Base-by-base conservation (phyloP, 306 rosid genomes). In the Macrotyloma uniflorum region DNA sequence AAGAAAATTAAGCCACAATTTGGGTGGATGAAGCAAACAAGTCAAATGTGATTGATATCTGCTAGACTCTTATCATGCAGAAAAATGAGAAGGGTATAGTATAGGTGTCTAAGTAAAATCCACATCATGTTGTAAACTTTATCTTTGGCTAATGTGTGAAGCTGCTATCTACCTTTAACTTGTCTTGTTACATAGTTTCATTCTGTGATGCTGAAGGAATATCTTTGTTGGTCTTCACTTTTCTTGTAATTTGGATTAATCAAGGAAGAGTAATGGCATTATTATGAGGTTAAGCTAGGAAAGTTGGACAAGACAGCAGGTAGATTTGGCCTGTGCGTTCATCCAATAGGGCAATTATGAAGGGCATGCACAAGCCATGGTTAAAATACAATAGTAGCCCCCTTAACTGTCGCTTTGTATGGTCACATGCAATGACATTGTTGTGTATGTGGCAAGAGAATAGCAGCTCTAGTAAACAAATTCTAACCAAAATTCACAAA, bases 401-500 rank as follows among this genome's bases (percentile, higher is more conserved):
- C 77, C 72, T 26, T 65, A 75, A 80, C 86, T 70, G 85, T 82
- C 79, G 28, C 69, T 65, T 84, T 71, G 74, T 74, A 59, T 74
- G 64, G 64, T 80, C 86, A 86, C 90, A 83, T 76, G 90, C 67
- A 73, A 79, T 55, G 47, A 81, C 85, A 71, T 70, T 58, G 65
- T 70, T 67, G 65, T 77, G 82, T 74, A 85, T 64, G 80, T 87
- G 92, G 90, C 88, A 72, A 80, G 36, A 76, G 51, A 65, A 80
- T 54, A 46, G 43, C 71, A 79, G 43, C 76, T 38, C 50, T 57
- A 51, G 58, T 40, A 74, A 77, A 78, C 66, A 86, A 81, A 83
- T 88, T 80, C 80, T 79, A 84, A 85, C 92, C 78, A 72, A 68
- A 85, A 68, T 69, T 89, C 89, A 91, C 87, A 82, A 23, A 85